Conservation (phyloP, 495 filamentous ascomycete genomes). For the Rostrohypoxylon terebratum region DNA sequence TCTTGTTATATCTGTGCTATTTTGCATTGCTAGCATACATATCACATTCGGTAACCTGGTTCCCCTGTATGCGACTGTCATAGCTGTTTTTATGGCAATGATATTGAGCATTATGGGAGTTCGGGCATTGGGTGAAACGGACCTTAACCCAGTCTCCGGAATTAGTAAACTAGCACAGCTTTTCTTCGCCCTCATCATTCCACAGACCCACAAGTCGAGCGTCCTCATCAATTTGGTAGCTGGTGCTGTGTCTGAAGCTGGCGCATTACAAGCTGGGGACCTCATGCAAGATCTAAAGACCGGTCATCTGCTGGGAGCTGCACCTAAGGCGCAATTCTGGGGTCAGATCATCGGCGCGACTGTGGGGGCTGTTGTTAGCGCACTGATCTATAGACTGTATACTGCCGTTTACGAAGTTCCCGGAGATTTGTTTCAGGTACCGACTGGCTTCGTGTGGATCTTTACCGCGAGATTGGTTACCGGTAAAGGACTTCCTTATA, state of each 20-base stretch:
- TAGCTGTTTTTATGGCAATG: slow-evolving; percentile 87
- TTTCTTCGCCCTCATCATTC: slow-evolving; percentile 89
- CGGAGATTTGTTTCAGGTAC: slow-evolving; percentile 89
- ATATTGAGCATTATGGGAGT: slow-evolving; percentile 96
- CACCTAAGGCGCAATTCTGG: slow-evolving; percentile 95
- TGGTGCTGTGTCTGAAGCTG: slow-evolving; percentile 87
- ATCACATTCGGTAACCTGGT: slow-evolving; percentile 78
- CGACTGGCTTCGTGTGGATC: slow-evolving; percentile 95
- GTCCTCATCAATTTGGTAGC: slow-evolving; percentile 94
- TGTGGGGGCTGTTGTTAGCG: slow-evolving; percentile 87
- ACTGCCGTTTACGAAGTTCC: slow-evolving; percentile 89
- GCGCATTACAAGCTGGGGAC: slow-evolving; percentile 94
- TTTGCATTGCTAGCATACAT: slow-evolving; percentile 85
- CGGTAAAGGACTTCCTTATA: slow-evolving; percentile 84
- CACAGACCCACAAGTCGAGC: slow-evolving; percentile 76
- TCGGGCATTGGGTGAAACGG: slow-evolving; percentile 92
- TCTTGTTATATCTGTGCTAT: slow-evolving; percentile 76
- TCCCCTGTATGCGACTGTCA: slow-evolving; percentile 78
- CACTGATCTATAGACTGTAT: slow-evolving; percentile 91
- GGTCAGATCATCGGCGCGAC: slow-evolving; percentile 92
- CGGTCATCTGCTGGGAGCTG: slow-evolving; percentile 89
- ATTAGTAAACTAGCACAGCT: slow-evolving; percentile 97
- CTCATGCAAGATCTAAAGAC: slow-evolving; percentile 99
- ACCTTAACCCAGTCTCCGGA: slow-evolving; percentile 95
- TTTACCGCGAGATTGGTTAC: slow-evolving; percentile 96